A percentile compares a stretch with the other conserved stretches of the same genome.
Evolutionary conservation across 1,284 basidiomycete genomes (phyloP).

Genomic region (Rhodotorula mucilaginosa): DNA sequence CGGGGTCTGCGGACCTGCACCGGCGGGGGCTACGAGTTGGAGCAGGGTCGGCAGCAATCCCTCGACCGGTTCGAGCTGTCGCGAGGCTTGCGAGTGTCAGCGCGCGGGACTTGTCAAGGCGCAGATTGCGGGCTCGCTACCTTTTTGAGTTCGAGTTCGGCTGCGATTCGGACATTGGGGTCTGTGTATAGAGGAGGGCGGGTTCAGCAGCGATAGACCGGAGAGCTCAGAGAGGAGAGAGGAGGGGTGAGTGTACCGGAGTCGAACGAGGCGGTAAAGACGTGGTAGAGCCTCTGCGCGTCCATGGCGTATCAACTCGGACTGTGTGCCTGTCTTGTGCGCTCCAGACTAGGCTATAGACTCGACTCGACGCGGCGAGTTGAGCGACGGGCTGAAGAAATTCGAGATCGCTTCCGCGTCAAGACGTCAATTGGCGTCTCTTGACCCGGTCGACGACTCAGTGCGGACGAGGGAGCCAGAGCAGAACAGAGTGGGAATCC

Average conservation of each 20-base stretch:
- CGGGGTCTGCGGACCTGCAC: neutral
- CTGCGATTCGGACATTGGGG: conserved; percentile 75
- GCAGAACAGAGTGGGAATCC: too few relatives aligned
- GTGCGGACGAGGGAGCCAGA: too few relatives aligned
- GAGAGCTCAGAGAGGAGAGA: too few relatives aligned
- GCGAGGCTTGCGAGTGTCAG: neutral
- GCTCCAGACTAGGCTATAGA: too few relatives aligned
- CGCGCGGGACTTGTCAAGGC: too few relatives aligned
- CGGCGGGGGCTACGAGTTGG: conserved; percentile 66
- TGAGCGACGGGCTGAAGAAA: too few relatives aligned
- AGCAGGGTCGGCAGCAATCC: conserved; percentile 65
- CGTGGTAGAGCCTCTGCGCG: conserved; percentile 67
- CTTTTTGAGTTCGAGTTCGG: conserved; percentile 78
- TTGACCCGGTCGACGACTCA: too few relatives aligned
- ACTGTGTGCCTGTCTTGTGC: too few relatives aligned
- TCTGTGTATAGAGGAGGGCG: conserved; percentile 52
- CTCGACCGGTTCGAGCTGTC: conserved; percentile 68
- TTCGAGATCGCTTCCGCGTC: too few relatives aligned
- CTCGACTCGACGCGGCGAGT: too few relatives aligned
- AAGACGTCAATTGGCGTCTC: too few relatives aligned
- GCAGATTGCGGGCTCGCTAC: conserved; percentile 49
- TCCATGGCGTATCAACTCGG: too few relatives aligned
- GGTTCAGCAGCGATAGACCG: conserved; percentile 1
- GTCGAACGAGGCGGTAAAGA: conserved; percentile 58
- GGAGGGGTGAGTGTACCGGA: conserved; percentile 1